Conservation (phyloP, 2,329 filamentous ascomycete genomes). For the Fusarium mangiferae region DNA sequence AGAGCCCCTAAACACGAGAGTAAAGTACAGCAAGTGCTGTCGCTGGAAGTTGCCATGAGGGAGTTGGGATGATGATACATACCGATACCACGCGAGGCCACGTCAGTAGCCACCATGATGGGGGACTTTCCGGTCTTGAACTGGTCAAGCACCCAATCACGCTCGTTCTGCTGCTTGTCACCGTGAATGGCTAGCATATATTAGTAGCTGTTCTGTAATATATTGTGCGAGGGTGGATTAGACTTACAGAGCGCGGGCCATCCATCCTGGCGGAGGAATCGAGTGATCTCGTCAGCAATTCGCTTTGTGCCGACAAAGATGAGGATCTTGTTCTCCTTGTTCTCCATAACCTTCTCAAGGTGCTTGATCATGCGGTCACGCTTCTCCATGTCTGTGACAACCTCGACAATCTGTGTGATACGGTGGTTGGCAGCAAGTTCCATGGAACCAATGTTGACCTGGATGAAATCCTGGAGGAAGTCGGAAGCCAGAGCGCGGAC, state of each 20-base stretch:
- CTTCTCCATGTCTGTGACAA: conserved; percentile 96
- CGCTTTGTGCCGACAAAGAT: conserved; percentile 96
- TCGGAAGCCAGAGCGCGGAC: conserved; percentile 91
- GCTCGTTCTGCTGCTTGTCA: conserved; percentile 99
- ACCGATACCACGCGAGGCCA: conserved; percentile 99
- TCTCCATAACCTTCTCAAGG: conserved; percentile 96
- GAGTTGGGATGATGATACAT: conserved; percentile 75
- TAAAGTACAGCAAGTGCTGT: conserved; percentile 77
- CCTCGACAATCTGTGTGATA: conserved; percentile 97
- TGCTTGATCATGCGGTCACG: conserved; percentile 97
- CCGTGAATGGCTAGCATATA: conserved; percentile 84
- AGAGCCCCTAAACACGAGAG: conserved; percentile 90
- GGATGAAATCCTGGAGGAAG: conserved; percentile 95
- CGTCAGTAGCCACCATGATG: conserved; percentile 99
- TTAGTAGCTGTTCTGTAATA: conserved; percentile 48
- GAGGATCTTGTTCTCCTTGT: conserved; percentile 93
- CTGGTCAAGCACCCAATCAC: conserved; percentile 99
- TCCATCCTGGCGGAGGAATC: conserved; percentile 95
- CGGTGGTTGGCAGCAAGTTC: conserved; percentile 97
- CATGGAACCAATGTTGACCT: conserved; percentile 98
- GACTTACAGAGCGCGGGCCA: conserved; percentile 94
- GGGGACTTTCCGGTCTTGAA: conserved; percentile 99
- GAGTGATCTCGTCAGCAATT: conserved; percentile 96
- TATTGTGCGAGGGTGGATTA: conserved; percentile 46
- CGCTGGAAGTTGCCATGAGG: conserved; percentile 67